These are phyloP conservation scores for Colletotrichum abscissum DNA, from an alignment of 2,329 filamentous ascomycete species.

Conservation along the genomic window DNA sequence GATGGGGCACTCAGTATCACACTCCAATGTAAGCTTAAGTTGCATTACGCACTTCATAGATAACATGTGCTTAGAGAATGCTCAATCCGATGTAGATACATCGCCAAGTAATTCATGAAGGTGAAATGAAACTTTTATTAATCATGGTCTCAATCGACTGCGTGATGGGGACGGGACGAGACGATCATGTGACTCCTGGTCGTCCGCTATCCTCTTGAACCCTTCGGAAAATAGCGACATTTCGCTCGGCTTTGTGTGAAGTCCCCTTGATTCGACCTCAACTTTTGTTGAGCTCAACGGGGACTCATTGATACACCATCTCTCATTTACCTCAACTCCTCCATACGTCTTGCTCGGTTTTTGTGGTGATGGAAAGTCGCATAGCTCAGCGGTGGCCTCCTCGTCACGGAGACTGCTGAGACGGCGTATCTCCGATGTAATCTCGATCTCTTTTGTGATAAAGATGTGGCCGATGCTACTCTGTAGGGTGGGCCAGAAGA, in stretches of 20 bases:
- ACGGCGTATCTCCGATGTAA: slow-evolving; percentile 37
- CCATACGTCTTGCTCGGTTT: background rate
- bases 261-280: slow-evolving; percentile 3
- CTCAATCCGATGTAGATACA: background rate
- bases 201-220: background rate
- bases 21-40: background rate
- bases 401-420: slow-evolving; percentile 12
- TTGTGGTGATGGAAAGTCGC: slow-evolving; percentile 4
- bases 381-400: slow-evolving; percentile 1
- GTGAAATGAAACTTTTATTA: background rate
- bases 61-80: background rate
- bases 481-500: slow-evolving; percentile 39
- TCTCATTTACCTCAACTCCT: background rate
- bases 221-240: slow-evolving; percentile 13
- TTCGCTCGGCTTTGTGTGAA: background rate
- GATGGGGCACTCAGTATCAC: background rate
- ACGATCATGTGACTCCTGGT: slow-evolving; percentile 14
- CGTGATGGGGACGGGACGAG: background rate
- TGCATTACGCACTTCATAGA: background rate
- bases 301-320: slow-evolving; percentile 11
- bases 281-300: background rate
- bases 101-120: background rate
- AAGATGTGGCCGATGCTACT: slow-evolving; percentile 45
- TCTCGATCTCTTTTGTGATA: slow-evolving; percentile 48
- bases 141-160: background rate